phyloP scores from a whole-genome alignment of 345 rosid genomes.

The Gossypium rotundifolium region DNA sequence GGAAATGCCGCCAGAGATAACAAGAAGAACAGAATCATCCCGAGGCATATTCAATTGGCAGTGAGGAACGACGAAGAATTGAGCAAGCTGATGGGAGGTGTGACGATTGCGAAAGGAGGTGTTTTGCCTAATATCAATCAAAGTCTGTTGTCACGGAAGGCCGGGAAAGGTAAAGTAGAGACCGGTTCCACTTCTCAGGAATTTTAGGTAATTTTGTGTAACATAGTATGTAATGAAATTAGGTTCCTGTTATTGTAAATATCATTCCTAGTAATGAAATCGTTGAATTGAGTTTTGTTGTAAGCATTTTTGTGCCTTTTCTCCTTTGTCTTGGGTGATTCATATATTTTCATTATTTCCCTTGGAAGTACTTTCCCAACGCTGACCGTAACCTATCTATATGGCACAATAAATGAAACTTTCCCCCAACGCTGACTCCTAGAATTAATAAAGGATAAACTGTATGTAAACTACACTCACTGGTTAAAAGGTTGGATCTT shows the following conservation, averaged over 20 bases:
- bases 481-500: background rate
- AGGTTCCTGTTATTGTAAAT: background rate
- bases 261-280: background rate
- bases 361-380: background rate
- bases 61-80: conserved; percentile 75
- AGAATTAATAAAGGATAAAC: background rate
- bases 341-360: background rate
- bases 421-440: background rate
- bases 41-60: conserved; percentile 74
- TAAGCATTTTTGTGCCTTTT: background rate
- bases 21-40: conserved; percentile 65
- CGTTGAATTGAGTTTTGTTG: background rate
- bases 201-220: conserved; percentile 16
- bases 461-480: background rate
- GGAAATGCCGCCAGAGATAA: conserved; percentile 79
- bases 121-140: conserved; percentile 62
- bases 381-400: too few relatives aligned
- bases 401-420: background rate
- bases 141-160: conserved; percentile 49
- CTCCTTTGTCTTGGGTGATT: background rate
- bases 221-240: background rate
- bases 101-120: conserved; percentile 74
- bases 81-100: conserved; percentile 58
- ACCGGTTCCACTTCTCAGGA: conserved; percentile 70
- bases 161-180: conserved; percentile 50